Evolutionary conservation across 495 filamentous ascomycete species (phyloP).

Genomic region (Viridothelium virens): DNA sequence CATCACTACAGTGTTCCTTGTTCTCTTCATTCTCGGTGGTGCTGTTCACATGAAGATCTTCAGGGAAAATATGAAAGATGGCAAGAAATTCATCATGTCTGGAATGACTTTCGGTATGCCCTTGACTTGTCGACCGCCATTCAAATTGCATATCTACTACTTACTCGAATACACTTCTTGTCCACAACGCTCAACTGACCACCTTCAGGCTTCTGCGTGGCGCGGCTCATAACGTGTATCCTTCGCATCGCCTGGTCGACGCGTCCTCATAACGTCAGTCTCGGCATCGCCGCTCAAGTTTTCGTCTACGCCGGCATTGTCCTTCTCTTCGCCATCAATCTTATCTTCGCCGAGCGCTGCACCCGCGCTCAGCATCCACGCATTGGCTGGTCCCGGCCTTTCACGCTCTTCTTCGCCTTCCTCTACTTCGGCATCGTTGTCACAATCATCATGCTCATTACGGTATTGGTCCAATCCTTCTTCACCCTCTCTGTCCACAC

Average conservation of each 20-base stretch:
- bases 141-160: background rate
- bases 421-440: conserved; percentile 55
- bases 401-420: conserved; percentile 44
- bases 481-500: conserved; percentile 53
- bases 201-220: conserved; percentile 34
- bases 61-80: conserved; percentile 23
- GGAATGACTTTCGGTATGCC: conserved; percentile 54
- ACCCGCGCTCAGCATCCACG: conserved; percentile 63
- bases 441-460: conserved; percentile 63
- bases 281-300: conserved; percentile 34
- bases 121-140: too few relatives aligned
- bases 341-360: conserved; percentile 72
- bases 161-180: background rate
- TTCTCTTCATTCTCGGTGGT: conserved; percentile 30
- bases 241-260: conserved; percentile 29
- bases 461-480: conserved; percentile 53
- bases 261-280: conserved; percentile 19
- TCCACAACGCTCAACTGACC: background rate
- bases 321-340: conserved; percentile 71
- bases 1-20: conserved; percentile 29
- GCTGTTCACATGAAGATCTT: conserved; percentile 28
- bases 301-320: conserved; percentile 71
- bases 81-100: conserved; percentile 40
- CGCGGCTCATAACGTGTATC: conserved; percentile 28
- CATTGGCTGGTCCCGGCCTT: conserved; percentile 55